Conservation (phyloP, 1,139 yeast species). For the Diutina siamensis region DNA sequence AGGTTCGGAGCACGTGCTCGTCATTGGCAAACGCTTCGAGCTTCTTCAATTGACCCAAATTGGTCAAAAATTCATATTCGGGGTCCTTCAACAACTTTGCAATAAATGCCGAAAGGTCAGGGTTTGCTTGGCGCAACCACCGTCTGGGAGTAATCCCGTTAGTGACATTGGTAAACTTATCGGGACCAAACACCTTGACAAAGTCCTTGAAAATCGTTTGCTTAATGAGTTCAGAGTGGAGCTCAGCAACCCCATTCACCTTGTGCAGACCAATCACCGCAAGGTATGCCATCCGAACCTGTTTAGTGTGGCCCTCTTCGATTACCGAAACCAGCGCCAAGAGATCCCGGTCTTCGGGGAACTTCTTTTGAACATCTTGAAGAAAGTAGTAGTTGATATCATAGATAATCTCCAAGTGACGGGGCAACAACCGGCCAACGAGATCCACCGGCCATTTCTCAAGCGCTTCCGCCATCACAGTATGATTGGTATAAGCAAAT, state of each 20-base stretch:
- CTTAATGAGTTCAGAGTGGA: conserved; percentile 82
- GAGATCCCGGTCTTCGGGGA: conserved; percentile 62
- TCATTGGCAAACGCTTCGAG: conserved; percentile 63
- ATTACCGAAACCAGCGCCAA: conserved; percentile 67
- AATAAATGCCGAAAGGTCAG: conserved; percentile 61
- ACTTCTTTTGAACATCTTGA: conserved; percentile 59
- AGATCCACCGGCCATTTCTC: conserved; percentile 93
- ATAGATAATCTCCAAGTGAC: conserved; percentile 85
- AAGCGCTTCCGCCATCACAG: conserved; percentile 89
- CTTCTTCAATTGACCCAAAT: conserved; percentile 56
- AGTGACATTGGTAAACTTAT: conserved; percentile 83
- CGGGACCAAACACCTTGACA: conserved; percentile 68
- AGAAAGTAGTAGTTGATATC: conserved; percentile 76
- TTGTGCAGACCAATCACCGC: conserved; percentile 90
- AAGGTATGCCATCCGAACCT: conserved; percentile 84
- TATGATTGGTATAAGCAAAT: conserved; percentile 90
- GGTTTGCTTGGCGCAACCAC: conserved; percentile 93
- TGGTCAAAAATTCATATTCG: conserved; percentile 51
- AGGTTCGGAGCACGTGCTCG: conserved; percentile 48
- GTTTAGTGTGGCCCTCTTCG: conserved; percentile 72
- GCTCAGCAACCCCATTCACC: conserved; percentile 92
- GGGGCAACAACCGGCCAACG: conserved; percentile 68
- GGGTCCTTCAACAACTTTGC: conserved; percentile 58
- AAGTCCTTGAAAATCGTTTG: conserved; percentile 88
- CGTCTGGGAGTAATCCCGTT: conserved; percentile 96